Conservation (phyloP, 129 eudicot genomes). For the Helichrysum umbraculigerum region DNA sequence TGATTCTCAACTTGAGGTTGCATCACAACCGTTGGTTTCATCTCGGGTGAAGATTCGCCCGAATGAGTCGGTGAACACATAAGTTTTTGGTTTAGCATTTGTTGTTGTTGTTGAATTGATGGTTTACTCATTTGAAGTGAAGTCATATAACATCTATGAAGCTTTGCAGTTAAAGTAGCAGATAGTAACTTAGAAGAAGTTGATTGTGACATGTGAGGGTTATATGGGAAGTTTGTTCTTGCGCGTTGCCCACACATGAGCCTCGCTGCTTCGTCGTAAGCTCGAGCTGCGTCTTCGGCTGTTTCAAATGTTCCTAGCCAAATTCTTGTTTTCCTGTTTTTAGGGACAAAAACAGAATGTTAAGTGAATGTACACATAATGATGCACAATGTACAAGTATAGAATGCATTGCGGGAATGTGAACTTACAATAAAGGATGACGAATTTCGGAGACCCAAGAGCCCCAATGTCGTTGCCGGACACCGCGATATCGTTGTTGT, state of each 20-base stretch:
- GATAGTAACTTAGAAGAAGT: conserved; percentile 67
- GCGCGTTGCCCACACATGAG: conserved; percentile 87
- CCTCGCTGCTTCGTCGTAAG: conserved; percentile 88
- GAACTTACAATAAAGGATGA: conserved; percentile 74
- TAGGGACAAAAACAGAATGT: conserved; percentile 17
- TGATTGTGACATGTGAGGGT: conserved; percentile 48
- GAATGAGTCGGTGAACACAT: conserved; percentile 18
- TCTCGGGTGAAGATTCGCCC: conserved; percentile 30
- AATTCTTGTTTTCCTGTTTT: conserved; percentile 74
- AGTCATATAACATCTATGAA: conserved; percentile 75
- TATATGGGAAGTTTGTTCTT: conserved; percentile 69
- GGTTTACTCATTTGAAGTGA: conserved; percentile 64
- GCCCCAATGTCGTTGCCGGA: conserved; percentile 92
- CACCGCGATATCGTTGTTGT: conserved; percentile 75
- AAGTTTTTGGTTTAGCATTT: conserved; percentile 23
- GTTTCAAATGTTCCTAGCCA: conserved; percentile 89
- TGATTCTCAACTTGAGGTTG: conserved; percentile 15
- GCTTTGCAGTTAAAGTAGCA: conserved; percentile 72
- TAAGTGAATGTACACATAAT: not conserved
- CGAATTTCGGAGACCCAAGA: conserved; percentile 97
- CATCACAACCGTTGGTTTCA: conserved; percentile 34
- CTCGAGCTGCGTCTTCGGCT: conserved; percentile 86
- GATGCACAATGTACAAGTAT: conserved; percentile 1
- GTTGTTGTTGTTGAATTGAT: conserved; percentile 46
- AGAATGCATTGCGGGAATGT: not conserved